phyloP scores from a whole-genome alignment of 1,284 basidiomycete species.

The Ceratobasidium sp. region DNA sequence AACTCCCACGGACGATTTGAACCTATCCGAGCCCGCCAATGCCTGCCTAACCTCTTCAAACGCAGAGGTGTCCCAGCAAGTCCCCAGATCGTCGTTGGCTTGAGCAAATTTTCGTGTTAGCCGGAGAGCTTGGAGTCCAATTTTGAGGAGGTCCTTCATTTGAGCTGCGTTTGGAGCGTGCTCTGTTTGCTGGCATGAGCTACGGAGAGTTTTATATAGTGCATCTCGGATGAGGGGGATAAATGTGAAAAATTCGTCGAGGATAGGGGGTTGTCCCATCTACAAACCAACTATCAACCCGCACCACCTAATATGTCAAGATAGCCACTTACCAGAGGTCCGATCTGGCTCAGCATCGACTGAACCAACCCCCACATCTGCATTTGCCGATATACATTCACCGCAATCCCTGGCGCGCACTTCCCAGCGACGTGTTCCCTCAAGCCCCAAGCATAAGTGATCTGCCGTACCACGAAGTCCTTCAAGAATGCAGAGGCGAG shows the following conservation, averaged over 20 bases:
- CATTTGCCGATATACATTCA: constrained; percentile 80
- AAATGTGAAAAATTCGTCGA: constrained; percentile 64
- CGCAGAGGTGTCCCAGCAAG: constrained; percentile 63
- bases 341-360: constrained; percentile 71
- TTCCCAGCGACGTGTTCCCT: constrained; percentile 70
- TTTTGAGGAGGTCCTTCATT: constrained; percentile 84
- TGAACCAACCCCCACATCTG: constrained; percentile 84
- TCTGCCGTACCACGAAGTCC: constrained; percentile 81
- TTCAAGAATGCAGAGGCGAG: constrained; percentile 83
- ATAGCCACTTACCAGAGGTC: constrained; percentile 63
- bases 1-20: constrained; percentile 62
- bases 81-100: constrained; percentile 52
- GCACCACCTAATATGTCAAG: constrained; percentile 17
- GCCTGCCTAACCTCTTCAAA: constrained; percentile 60
- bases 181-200: constrained; percentile 65
- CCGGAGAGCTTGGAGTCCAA: constrained; percentile 75
- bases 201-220: constrained; percentile 67
- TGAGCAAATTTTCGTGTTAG: constrained; percentile 67
- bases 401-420: constrained; percentile 65
- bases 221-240: constrained; percentile 66
- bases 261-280: constrained; percentile 45
- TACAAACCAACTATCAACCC: constrained; percentile 2
- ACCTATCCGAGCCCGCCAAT: constrained; percentile 61
- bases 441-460: constrained; percentile 76
- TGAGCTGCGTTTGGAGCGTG: constrained; percentile 72